Conservation (phyloP, 495 filamentous ascomycete genomes). For the Hyaloscypha hepaticicola region DNA sequence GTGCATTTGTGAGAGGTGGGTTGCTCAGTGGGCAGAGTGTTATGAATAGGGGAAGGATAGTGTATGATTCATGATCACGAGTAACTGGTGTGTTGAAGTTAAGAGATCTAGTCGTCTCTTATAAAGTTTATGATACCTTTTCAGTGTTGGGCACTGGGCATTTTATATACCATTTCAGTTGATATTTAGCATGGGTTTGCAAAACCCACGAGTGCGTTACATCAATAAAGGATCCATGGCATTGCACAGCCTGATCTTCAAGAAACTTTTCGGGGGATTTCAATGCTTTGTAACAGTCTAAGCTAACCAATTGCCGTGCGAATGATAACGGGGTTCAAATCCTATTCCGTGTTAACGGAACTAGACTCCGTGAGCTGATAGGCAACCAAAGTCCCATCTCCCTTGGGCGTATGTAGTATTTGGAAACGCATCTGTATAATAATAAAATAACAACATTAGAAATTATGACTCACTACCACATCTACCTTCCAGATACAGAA, state of each 20-base stretch:
- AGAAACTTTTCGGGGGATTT: too few species aligned
- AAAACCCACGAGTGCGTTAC: neutral
- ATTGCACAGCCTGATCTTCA: neutral
- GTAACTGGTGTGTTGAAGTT: neutral
- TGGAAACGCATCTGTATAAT: neutral
- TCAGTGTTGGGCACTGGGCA: neutral
- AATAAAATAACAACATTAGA: neutral
- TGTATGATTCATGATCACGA: neutral
- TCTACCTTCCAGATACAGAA: neutral
- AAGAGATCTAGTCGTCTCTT: too few species aligned
- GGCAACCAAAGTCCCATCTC: neutral
- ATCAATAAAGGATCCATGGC: neutral
- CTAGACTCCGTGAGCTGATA: too few species aligned
- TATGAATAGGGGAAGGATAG: neutral
- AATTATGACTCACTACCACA: neutral
- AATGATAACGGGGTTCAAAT: too few species aligned
- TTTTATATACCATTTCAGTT: neutral
- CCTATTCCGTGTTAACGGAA: too few species aligned
- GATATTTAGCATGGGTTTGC: neutral
- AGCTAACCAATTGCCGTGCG: too few species aligned
- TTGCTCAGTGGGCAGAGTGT: neutral
- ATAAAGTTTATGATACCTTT: neutral
- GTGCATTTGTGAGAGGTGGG: neutral
- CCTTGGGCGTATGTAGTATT: neutral
- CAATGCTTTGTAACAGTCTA: too few species aligned